Conservation (phyloP, 805 yeast genomes). For the Teunomyces barrocoloradensis region DNA sequence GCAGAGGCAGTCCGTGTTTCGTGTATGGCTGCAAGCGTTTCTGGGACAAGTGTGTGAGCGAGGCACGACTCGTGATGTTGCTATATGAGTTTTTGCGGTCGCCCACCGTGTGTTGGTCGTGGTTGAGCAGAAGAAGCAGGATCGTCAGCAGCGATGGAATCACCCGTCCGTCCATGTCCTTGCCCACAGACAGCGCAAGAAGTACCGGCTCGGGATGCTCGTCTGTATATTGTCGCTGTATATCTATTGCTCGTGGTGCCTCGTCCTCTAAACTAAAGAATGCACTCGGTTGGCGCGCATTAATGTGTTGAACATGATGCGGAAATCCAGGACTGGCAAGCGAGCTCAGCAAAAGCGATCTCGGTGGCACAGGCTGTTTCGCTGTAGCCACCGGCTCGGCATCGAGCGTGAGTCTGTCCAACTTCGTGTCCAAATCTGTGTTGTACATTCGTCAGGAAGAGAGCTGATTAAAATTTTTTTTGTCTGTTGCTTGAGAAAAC, state of each 20-base stretch:
- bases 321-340: constrained; percentile 20
- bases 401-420: constrained; percentile 6
- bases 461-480: not conserved
- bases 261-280: constrained; percentile 14
- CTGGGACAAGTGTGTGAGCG: constrained; percentile 26
- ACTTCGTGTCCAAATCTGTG: constrained; percentile 8
- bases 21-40: constrained; percentile 36
- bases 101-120: constrained; percentile 5
- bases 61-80: constrained; percentile 18
- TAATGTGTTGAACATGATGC: not conserved
- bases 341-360: constrained; percentile 26
- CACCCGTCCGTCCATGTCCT: constrained; percentile 37
- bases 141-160: constrained; percentile 45
- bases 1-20: not conserved
- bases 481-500: not conserved
- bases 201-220: constrained; percentile 47
- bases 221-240: constrained; percentile 12
- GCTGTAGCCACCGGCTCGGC: constrained; percentile 2
- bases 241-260: constrained; percentile 1
- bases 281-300: constrained; percentile 5
- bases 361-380: not conserved
- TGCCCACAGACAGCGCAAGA: constrained; percentile 42
- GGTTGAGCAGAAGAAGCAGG: constrained; percentile 32
- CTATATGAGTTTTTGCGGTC: constrained; percentile 19
- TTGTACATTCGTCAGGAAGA: constrained; percentile 5